These are phyloP conservation scores for Xylaria arbuscula DNA, from an alignment of 2,329 filamentous ascomycete species.

Conservation along the genomic window DNA sequence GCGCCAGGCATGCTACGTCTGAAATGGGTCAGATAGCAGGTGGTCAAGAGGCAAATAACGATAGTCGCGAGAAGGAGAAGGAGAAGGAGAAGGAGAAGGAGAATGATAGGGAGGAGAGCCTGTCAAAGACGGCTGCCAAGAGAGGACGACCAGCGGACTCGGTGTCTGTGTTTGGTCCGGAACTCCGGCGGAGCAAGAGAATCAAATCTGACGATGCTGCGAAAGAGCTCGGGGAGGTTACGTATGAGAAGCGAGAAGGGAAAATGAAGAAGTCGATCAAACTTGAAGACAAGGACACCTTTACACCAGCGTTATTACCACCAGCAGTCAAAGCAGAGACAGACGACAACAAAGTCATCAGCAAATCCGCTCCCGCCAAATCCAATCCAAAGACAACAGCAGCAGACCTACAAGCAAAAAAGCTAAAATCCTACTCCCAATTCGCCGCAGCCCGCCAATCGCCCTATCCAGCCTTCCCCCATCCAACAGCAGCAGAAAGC, in stretches of 20 bases:
- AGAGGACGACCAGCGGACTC: conserved; percentile 18
- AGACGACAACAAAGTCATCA: conserved; percentile 2
- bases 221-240: neutral
- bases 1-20: conserved; percentile 34
- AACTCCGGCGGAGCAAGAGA: conserved; percentile 34
- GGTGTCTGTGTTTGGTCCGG: neutral
- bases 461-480: conserved; percentile 75
- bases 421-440: conserved; percentile 57
- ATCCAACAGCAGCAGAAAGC: conserved; percentile 75
- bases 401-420: conserved; percentile 53
- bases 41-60: neutral
- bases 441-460: conserved; percentile 53
- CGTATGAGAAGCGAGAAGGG: neutral
- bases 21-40: neutral
- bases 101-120: neutral
- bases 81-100: neutral
- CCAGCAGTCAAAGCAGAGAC: conserved; percentile 15
- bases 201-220: neutral
- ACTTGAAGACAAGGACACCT: conserved; percentile 10
- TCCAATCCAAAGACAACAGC: conserved; percentile 19
- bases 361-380: neutral
- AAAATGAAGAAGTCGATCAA: conserved; percentile 18
- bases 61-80: neutral
- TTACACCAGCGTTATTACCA: neutral
- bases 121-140: conserved; percentile 17